Base-by-base conservation (phyloP, 2,329 filamentous ascomycete species). In the Colletotrichum spaethianum region DNA sequence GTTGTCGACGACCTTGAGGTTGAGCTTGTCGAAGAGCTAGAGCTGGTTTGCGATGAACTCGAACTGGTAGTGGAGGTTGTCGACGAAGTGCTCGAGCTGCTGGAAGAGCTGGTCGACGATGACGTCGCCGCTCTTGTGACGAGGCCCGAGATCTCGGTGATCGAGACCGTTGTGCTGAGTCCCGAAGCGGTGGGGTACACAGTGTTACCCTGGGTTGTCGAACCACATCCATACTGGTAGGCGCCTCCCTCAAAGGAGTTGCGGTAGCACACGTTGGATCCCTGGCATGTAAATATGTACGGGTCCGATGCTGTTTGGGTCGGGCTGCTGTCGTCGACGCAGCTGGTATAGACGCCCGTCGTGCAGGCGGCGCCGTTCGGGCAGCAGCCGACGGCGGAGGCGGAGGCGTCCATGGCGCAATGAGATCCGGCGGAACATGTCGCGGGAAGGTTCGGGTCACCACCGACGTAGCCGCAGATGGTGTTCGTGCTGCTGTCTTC, bases 361-460 rank as follows among this genome's bases (percentile, higher is more conserved):
- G 86, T 87, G 78, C 89, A 91, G 8, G 83, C 76, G 18, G 78
- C 78, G 18, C 82, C 83, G 74, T 90, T 83, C 0, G 89, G 88
- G 76, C 89, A 91, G 77, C 88, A 90, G 57, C 88, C 88, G 40
- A 90, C 81, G n/a, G 85, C 85, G 36, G 83, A 82, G 67, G 86
- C 82, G 23, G 82, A 80, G 26, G 82, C 79, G 73, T 90, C 88
- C 53, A 88, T 80, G 31, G 88, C 89, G 76, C 89, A 91, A 78
- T 91, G 88, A 46, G 88, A 90, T 42, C 88, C 89, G 0, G 85
- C 83, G 36, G 83, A 85, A 77, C 89, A 91, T 46, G 89, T 91
- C 48, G 89, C 89, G 3, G 88, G 87, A 38, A 90, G 79, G 31
- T 80, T 79, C 1, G 84, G 78, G 74, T 90, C 78, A 28, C 88